Evolutionary conservation across 306 rosid genomes (phyloP), one percentile per base, ranked within the genome.

Genomic region (Hylodesmum podocarpum): DNA sequence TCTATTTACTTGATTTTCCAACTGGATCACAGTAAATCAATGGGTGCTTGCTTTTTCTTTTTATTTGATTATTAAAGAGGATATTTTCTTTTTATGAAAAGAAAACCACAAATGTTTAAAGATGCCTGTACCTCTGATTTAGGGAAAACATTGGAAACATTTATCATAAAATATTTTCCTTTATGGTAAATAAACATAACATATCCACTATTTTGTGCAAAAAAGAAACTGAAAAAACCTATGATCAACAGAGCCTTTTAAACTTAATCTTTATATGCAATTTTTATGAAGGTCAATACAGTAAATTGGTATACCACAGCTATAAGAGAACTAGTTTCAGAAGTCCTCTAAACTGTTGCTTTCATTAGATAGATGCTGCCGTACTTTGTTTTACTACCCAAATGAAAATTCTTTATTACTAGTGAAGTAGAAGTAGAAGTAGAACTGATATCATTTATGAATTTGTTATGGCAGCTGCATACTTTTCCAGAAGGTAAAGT

Each of bases 401-500:
- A 55, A 57, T 80, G 18, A 14, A 54, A 64, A 29, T 22, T 75
- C 16, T 36, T 44, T 18, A 3, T 67, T 28, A 63, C 49, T 31
- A 0, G 61, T 50, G 44, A 65, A 58, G 33, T 24, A 58, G 41
- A 78, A 41, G 44, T 77, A 47, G 44, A 65, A 58, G 33, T 24
- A 58, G 41, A 78, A 41, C 55, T 77, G 53, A 59, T 57, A 57
- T 76, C 37, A 55, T 58, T 72, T 68, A 39, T 62, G 57, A 72
- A 58, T 73, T 78, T 75, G 34, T 58, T 36, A 3, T 77, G 57
- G 71, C 85, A 94, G 97, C 69, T 95, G 63, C 97, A 95, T 81
- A 89, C 97, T n/a, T 95, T 95, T 82, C 99, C 97, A 9, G 97
- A 95, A 84, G 97, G 97, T 66, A 90, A 90, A 78, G 97, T 95